phyloP scores from a whole-genome alignment of 2,329 filamentous ascomycete species.

The Beauveria medogensis region DNA sequence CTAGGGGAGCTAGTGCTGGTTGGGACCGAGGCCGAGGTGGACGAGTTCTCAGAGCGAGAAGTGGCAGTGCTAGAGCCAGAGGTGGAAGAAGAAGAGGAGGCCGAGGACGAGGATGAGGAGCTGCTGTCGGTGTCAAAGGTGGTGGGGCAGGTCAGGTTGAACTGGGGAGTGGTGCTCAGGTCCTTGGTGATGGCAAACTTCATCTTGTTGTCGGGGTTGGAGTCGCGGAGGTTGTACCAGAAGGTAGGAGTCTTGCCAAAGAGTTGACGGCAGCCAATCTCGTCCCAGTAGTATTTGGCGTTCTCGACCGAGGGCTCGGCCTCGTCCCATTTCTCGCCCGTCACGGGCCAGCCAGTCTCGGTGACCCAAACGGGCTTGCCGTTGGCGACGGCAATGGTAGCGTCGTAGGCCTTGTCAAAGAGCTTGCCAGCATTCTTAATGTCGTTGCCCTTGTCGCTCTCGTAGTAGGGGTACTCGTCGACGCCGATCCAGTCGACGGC shows the following conservation, averaged over 20 bases:
- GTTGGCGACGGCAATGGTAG: constrained; percentile 35
- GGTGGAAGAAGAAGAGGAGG: not conserved
- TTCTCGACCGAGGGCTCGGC: constrained; percentile 49
- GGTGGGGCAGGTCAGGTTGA: constrained; percentile 46
- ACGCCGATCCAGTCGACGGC: constrained; percentile 58
- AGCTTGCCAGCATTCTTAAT: constrained; percentile 47
- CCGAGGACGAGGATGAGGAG: not conserved
- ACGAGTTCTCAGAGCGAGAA: not conserved
- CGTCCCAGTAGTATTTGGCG: constrained; percentile 55
- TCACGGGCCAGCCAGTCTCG: constrained; percentile 58
- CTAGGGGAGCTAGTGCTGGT: not conserved
- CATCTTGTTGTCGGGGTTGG: constrained; percentile 50
- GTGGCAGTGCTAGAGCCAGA: constrained; percentile 13
- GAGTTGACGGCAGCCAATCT: constrained; percentile 51
- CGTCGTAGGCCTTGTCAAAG: constrained; percentile 43
- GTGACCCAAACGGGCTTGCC: constrained; percentile 53
- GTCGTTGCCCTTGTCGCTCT: constrained; percentile 45
- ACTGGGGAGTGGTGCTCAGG: constrained; percentile 41
- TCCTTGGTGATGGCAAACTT: constrained; percentile 50
- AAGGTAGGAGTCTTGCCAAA: constrained; percentile 48
- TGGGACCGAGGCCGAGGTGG: not conserved
- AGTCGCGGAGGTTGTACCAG: constrained; percentile 56
- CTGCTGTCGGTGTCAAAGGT: constrained; percentile 27
- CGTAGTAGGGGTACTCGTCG: constrained; percentile 60
- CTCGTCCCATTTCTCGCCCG: constrained; percentile 44